These are phyloP conservation scores for Epichloe brachyelytri DNA, from an alignment of 2,329 filamentous ascomycete genomes.

Conservation along the genomic window DNA sequence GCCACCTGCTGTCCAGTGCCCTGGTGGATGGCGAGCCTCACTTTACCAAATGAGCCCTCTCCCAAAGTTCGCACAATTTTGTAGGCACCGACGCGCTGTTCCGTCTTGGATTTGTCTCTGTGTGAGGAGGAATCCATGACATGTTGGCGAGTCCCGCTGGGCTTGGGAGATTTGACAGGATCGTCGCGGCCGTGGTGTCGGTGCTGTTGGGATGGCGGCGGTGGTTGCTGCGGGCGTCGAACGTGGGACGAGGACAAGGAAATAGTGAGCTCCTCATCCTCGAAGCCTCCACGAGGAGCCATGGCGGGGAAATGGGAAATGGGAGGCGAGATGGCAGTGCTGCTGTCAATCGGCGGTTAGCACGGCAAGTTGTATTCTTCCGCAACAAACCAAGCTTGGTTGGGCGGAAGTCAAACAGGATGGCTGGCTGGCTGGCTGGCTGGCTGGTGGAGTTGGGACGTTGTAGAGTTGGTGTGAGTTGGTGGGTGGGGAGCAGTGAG, in stretches of 20 bases:
- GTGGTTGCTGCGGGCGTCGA: constrained; percentile 33
- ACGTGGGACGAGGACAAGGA: constrained; percentile 54
- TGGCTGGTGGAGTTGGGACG: background rate
- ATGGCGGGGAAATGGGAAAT: constrained; percentile 21
- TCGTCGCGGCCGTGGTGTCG: constrained; percentile 10
- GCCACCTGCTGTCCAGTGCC: constrained; percentile 91
- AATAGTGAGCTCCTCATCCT: constrained; percentile 75
- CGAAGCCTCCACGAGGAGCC: constrained; percentile 46
- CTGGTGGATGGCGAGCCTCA: constrained; percentile 89
- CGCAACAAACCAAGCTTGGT: background rate
- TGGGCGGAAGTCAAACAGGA: background rate
- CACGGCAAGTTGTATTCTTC: background rate
- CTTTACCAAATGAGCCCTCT: constrained; percentile 96
- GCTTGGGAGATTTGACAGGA: constrained; percentile 13
- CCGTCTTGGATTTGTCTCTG: constrained; percentile 45
- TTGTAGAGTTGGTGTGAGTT: background rate
- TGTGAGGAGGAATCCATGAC: constrained; percentile 21
- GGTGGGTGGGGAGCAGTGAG: too few relatives aligned
- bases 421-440: background rate
- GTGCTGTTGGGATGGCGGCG: constrained; percentile 14
- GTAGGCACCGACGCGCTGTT: constrained; percentile 85
- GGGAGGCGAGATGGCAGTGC: background rate
- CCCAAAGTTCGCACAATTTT: constrained; percentile 81
- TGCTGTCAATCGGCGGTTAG: background rate
- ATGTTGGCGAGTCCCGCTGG: constrained; percentile 17